Evolutionary conservation across 148 eudicot species (phyloP), one percentile per base, ranked within the genome.

Genomic region (Arctostaphylos glauca): DNA sequence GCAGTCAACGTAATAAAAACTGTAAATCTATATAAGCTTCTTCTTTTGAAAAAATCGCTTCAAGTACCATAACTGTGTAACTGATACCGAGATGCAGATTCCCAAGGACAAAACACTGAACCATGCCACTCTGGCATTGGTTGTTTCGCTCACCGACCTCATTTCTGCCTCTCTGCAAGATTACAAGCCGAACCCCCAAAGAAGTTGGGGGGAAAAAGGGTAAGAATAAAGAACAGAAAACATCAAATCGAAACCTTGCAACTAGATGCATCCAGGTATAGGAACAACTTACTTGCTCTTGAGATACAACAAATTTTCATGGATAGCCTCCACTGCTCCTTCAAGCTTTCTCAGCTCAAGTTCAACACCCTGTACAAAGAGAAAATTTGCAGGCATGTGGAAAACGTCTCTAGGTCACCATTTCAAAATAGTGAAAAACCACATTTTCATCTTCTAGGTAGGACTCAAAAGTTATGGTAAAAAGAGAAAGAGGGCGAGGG

Each of bases 281-380:
- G 8, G 2, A 46, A 21, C n/a, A 71, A 7, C 15, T 72, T 88
- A 93, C 97, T 88, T 88, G 75, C 38, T 76, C 90, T 85, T 91
- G 71, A 92, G 81, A 84, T 90, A 87, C 31, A 86, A 48, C 56
- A 94, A 81, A 79, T 90, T 94, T 19, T 94, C 89, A 80, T 89
- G 91, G 84, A 94, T 91, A 48, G 93, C 82, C 77, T 88, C 88
- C 41, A 92, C 94, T n/a, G 82, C 87, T 75, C 86, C 93, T 89
- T 92, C 98, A 66, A 94, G 98, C 81, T 90, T 94, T 82, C 82
- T 90, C 80, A 92, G 72, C 86, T 94, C 95, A 60, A 94, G 88
- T 81, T 90, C 98, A 84, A 92, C 93, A 13, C 98, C 98, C 98
- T 92, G 19, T 13, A 25, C 70, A 44, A 6, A 31, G 38, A 31